A percentile compares a stretch with the other conserved stretches of the same genome.
Evolutionary conservation across 225 moss, liverwort and hornwort species (phyloP).

Genomic region (Thuidium tamariscinum): DNA sequence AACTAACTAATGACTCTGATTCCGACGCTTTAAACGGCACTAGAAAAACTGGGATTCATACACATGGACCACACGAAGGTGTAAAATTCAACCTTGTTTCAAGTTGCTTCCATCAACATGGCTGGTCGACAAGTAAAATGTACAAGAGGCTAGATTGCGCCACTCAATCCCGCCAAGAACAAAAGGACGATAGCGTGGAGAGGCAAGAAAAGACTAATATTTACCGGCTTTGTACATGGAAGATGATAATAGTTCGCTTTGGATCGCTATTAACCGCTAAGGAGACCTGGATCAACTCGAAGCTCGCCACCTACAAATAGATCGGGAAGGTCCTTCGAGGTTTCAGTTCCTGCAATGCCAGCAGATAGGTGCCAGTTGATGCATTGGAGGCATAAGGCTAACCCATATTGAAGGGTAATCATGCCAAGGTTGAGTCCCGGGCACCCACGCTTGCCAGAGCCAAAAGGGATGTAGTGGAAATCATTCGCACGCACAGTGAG

Average conservation of each 20-base stretch:
- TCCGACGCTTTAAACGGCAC: not conserved
- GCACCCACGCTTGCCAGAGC: conserved; percentile 32
- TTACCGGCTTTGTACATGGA: not conserved
- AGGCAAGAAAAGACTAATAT: not conserved
- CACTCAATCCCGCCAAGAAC: not conserved
- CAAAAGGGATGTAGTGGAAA: conserved; percentile 40
- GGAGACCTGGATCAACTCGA: conserved; percentile 14
- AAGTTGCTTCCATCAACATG: not conserved
- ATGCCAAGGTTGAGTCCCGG: conserved; percentile 35
- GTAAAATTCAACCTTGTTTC: not conserved
- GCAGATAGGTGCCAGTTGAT: conserved; percentile 21
- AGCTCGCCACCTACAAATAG: conserved; percentile 22
- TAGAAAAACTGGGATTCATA: not conserved
- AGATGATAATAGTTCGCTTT: not conserved
- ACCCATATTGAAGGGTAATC: conserved; percentile 17
- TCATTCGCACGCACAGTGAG: conserved; percentile 18
- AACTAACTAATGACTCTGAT: not conserved
- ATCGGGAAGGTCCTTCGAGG: not conserved
- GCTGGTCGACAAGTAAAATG: not conserved
- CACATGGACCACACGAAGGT: too few species aligned
- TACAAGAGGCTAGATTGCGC: not conserved
- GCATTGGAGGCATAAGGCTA: conserved; percentile 33
- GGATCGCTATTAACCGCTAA: not conserved
- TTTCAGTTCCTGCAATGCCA: not conserved
- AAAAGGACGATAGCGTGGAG: not conserved